A percentile compares a stretch with the other conserved stretches of the same genome.
These are phyloP conservation scores for Ormosia emarginata DNA, from an alignment of 306 rosid genomes.

Conservation along the genomic window DNA sequence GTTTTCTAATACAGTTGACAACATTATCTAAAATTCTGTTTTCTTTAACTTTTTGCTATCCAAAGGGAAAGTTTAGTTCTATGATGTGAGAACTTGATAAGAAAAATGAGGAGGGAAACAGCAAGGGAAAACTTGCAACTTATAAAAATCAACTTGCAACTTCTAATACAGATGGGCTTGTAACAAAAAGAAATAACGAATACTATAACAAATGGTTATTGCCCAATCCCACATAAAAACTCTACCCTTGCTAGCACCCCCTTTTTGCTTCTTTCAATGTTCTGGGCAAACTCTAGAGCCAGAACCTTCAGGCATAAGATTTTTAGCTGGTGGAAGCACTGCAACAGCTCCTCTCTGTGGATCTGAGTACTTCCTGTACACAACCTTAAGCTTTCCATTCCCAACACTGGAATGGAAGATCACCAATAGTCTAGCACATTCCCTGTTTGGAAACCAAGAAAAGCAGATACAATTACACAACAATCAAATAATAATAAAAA, in stretches of 20 bases:
- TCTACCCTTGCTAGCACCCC: neutral
- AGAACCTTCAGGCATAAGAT: constrained; percentile 30
- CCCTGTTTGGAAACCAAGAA: constrained; percentile 31
- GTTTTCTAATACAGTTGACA: no score
- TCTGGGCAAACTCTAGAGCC: neutral
- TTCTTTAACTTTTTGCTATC: no score
- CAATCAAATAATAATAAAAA: neutral
- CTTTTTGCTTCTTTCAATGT: neutral
- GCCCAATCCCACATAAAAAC: neutral
- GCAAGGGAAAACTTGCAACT: no score
- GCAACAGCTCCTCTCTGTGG: constrained; percentile 62
- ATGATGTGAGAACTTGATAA: no score
- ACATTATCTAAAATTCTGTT: no score
- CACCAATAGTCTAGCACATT: constrained; percentile 63
- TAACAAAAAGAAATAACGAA: neutral
- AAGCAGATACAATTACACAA: neutral
- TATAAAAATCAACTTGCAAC: no score
- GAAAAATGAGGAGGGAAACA: no score
- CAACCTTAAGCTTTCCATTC: constrained; percentile 54
- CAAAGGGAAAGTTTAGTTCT: no score
- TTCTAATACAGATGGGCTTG: no score
- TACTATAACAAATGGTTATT: constrained; percentile 32
- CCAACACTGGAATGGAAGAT: constrained; percentile 42
- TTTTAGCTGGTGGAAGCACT: constrained; percentile 55
- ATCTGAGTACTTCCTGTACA: constrained; percentile 51